These are phyloP conservation scores for Graphium sp. DNA, from an alignment of 2,329 filamentous ascomycete genomes.

Conservation along the genomic window DNA sequence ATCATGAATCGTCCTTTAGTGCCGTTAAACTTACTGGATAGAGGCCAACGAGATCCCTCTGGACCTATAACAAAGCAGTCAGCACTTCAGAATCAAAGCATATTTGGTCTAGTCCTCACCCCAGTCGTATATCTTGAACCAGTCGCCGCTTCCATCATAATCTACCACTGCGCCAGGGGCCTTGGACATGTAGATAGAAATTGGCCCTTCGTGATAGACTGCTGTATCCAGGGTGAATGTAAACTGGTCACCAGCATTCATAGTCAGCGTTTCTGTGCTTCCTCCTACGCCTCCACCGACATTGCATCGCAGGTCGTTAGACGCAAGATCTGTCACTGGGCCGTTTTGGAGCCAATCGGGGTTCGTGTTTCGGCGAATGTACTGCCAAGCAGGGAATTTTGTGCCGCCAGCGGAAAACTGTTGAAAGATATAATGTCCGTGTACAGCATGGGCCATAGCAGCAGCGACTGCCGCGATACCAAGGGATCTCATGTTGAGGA, in stretches of 20 bases:
- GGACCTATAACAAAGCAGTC: constrained; percentile 1
- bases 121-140: constrained; percentile 22
- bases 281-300: constrained; percentile 14
- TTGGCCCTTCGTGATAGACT: constrained; percentile 20
- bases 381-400: constrained; percentile 10
- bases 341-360: constrained; percentile 12
- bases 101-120: constrained; percentile 2
- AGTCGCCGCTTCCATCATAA: constrained; percentile 19
- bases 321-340: constrained; percentile 17
- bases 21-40: constrained; percentile 1
- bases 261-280: constrained; percentile 13
- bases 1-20: neutral
- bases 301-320: constrained; percentile 20
- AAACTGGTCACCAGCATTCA: constrained; percentile 16
- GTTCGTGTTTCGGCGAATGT: constrained; percentile 18
- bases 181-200: constrained; percentile 16
- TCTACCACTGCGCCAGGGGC: constrained; percentile 15
- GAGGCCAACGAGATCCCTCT: constrained; percentile 2
- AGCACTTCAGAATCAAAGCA: neutral
- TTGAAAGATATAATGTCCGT: constrained; percentile 14
- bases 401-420: constrained; percentile 11
- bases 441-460: constrained; percentile 5
- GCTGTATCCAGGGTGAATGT: constrained; percentile 17
- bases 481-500: no score
- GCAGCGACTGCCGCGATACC: constrained; percentile 2